Evolutionary conservation across 2,329 filamentous ascomycete genomes (phyloP), one percentile per base, ranked within the genome.

Genomic region (Alternaria angustiovoidea): DNA sequence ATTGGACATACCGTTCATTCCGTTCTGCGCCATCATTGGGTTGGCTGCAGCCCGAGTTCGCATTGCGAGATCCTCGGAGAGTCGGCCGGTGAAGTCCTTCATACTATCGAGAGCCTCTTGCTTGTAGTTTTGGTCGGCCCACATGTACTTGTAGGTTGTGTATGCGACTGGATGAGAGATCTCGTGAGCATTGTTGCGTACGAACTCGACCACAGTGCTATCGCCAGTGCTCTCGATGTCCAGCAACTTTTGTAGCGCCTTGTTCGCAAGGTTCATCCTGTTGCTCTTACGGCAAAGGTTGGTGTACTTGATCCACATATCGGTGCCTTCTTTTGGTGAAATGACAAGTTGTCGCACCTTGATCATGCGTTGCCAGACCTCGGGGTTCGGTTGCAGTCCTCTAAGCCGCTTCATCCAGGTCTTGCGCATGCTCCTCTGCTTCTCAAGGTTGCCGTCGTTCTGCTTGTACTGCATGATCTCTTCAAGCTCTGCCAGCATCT

Each of bases 261-360:
- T 96, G 81, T 99, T 95, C 1, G 95, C 95, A 49, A 99, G 86
- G 9, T 95, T 94, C 85, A 94, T 94, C 30, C 95, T 91, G 59
- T 93, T 91, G 44, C 94, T 97, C 79, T 99, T 99, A 72, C 96
- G 91, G 79, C 96, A 99, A 6, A 99, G 87, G 72, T 98, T 99
- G 72, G 95, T 92, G 77, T 97, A 99, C 77, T 99, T 99, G 83
- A 99, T 98, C 89, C 94, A 97, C 93, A 99, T 99, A 72, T 96
- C 92, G 84, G 96, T 93, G 73, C 97, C 97, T 77, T 99, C 94
- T 34, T 88, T 88, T 0, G 96, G 94, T 0, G 90, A 90, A 62
- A 98, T 94, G 60, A 99, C 95, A 52, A 99, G 85, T 20, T 93
- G 92, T 61, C 95, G 89, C 32, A 99, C 89, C 75, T 97, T 95